Evolutionary conservation across 495 filamentous ascomycete species (phyloP).

Genomic region (Tetracladium marchalianum): DNA sequence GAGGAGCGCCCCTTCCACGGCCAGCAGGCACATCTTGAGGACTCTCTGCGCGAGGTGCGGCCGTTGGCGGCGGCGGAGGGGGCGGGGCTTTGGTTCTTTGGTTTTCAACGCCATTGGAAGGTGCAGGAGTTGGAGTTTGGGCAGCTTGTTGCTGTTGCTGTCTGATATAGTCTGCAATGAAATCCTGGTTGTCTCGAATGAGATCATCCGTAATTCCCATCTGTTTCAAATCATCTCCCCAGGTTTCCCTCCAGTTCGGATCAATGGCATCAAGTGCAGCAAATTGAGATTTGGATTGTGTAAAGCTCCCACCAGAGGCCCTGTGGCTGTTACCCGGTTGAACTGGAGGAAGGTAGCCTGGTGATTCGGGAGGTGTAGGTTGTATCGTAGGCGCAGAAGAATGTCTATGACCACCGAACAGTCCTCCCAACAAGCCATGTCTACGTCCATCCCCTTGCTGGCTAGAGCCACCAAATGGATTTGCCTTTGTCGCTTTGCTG

Average conservation of each 20-base stretch:
- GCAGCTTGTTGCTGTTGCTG: constrained; percentile 60
- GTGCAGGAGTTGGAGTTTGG: constrained; percentile 20
- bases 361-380: constrained; percentile 32
- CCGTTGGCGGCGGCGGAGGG: constrained; percentile 41
- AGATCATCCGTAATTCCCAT: constrained; percentile 93
- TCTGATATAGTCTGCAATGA: constrained; percentile 85
- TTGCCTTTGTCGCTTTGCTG: constrained; percentile 70
- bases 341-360: constrained; percentile 39
- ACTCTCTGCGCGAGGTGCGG: constrained; percentile 24
- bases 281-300: constrained; percentile 39
- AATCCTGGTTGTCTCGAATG: constrained; percentile 85
- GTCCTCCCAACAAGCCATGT: constrained; percentile 48
- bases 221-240: constrained; percentile 64
- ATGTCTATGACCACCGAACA: constrained; percentile 63
- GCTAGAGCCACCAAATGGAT: constrained; percentile 58
- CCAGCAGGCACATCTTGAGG: constrained; percentile 13
- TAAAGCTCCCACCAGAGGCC: constrained; percentile 30
- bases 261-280: constrained; percentile 72
- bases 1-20: constrained; percentile 51
- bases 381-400: constrained; percentile 43
- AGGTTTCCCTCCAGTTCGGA: constrained; percentile 71
- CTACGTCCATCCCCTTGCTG: constrained; percentile 32
- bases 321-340: constrained; percentile 15
- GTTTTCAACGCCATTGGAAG: constrained; percentile 28
- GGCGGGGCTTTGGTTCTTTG: constrained; percentile 46